These are phyloP conservation scores for Daucus carota DNA, from an alignment of 129 eudicot species.

Conservation along the genomic window DNA sequence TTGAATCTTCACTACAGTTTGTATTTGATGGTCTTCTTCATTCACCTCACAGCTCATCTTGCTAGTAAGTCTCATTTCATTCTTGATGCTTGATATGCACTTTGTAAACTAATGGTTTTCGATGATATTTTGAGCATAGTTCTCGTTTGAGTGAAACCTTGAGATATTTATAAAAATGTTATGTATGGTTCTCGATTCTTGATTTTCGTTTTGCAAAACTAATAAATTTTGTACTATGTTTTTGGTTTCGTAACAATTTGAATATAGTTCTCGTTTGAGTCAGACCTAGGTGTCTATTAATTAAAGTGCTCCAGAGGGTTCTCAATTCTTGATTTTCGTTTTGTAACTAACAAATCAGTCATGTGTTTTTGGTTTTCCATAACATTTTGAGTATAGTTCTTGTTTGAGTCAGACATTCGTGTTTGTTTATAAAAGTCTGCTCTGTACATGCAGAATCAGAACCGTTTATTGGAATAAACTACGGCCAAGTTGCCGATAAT, in stretches of 20 bases:
- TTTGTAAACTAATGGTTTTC: not conserved
- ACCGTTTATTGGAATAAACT: constrained; percentile 60
- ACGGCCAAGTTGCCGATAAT: constrained; percentile 71
- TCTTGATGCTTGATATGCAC: not conserved
- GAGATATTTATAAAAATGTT: too few relatives aligned
- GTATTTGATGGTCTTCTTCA: not conserved
- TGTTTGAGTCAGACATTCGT: not conserved
- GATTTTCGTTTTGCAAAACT: not conserved
- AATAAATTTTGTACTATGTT: not conserved
- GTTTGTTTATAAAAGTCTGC: not conserved
- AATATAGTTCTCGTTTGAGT: too few relatives aligned
- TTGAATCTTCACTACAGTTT: not conserved
- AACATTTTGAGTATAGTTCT: not conserved
- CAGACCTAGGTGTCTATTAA: too few relatives aligned
- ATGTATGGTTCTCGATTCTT: not conserved
- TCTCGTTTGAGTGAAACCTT: too few relatives aligned
- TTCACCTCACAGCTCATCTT: not conserved
- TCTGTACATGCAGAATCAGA: constrained; percentile 31
- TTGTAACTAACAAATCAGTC: too few relatives aligned
- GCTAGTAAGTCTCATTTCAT: not conserved
- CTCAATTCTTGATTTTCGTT: too few relatives aligned
- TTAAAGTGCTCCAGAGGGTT: too few relatives aligned
- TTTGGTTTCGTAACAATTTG: too few relatives aligned
- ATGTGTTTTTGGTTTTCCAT: not conserved
- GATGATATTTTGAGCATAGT: too few relatives aligned